Evolutionary conservation across 805 yeast species (phyloP), one percentile per base, ranked within the genome.

Genomic region (Middelhovenomyces tepae): DNA sequence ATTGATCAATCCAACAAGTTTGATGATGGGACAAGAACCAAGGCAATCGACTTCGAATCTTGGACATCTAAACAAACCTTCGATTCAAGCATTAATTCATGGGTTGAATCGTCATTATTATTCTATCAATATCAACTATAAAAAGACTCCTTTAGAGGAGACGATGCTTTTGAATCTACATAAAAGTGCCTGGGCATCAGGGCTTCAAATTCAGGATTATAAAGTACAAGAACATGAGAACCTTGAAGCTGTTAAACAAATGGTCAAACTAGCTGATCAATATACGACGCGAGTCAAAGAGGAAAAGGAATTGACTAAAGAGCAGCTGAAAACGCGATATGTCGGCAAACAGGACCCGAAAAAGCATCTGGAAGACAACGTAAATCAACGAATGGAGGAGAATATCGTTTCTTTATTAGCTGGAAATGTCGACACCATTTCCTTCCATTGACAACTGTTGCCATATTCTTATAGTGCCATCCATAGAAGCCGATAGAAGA

Each of bases 291-390:
- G 97, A 54, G 87, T 93, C 32, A 72, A 79, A 46, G 97, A 93
- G 59, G 98, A 91, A 57, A 81, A 80, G 55, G 94, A 83, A 44
- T 65, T 91, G 45, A 65, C 75, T 28, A 93, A 82, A 50, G 95
- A 84, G 25, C 91, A 87, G 58, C 71, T 89, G 47, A 85, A 84
- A 59, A 89, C 95, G 5, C 77, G 98, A 55, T 93, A 89, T 53
- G 96, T 91, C 22, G 99, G 99, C 48, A 87, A 85, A 56, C 96
- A 89, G 61, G 98, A 91, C 59, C 99, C 99, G 26, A 91, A 93
- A 75, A 91, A 89, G 65, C 99, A 91, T 64, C 67, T 91, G 49
- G 71, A 79, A 30, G 95, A 84, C 43, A 82, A 93, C 1, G 93
- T 95, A 7, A 93, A 84, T 45, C 65, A 68, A 40, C 67, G 84